These are phyloP conservation scores for Chenopodium formosanum DNA, from an alignment of 148 eudicot species.

Conservation along the genomic window DNA sequence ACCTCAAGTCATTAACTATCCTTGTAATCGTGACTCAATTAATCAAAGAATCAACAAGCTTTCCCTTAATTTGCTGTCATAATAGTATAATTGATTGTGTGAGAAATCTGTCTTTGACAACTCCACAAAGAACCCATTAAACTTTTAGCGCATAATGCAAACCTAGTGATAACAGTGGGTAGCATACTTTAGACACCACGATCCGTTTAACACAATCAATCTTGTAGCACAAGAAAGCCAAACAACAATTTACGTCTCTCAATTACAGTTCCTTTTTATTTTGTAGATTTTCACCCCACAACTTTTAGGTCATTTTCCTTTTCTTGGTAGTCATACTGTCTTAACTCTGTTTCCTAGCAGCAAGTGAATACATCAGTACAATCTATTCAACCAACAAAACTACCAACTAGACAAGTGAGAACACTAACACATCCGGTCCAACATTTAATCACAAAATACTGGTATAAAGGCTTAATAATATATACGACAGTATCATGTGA, in stretches of 20 bases:
- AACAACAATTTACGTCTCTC: background rate
- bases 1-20: too few relatives aligned
- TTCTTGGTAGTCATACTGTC: background rate
- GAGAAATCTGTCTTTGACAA: too few relatives aligned
- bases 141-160: background rate
- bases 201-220: background rate
- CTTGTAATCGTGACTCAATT: too few relatives aligned
- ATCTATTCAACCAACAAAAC: background rate
- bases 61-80: too few relatives aligned
- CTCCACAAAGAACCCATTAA: background rate
- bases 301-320: background rate
- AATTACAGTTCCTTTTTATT: background rate
- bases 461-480: background rate
- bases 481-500: background rate
- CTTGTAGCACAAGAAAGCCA: background rate
- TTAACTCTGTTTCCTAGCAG: background rate
- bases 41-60: too few relatives aligned
- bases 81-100: too few relatives aligned
- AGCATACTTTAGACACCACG: background rate
- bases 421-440: background rate
- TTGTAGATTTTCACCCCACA: background rate
- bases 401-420: background rate
- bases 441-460: background rate
- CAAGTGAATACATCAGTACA: background rate
- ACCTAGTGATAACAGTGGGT: background rate